Evolutionary conservation across 2,329 filamentous ascomycete genomes (phyloP), one percentile per base, ranked within the genome.

Genomic region (Rutstroemia sp.): DNA sequence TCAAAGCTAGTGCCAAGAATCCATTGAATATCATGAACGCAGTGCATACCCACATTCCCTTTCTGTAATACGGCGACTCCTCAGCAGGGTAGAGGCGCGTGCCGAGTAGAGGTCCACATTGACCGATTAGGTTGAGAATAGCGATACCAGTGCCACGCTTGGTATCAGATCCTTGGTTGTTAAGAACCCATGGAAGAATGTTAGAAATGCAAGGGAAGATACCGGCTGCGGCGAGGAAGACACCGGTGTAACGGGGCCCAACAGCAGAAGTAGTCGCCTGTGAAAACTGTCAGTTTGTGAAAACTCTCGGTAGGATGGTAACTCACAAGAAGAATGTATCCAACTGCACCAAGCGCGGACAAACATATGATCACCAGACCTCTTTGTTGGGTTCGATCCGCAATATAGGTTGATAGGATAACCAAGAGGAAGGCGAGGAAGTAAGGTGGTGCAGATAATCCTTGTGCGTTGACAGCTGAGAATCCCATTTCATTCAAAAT

Each of bases 401-500:
- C 84, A 38, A 88, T 67, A 67, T 76, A 86, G 5, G 83, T 83
- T 1, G 80, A 80, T 9, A 66, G 63, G 58, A 89, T 77, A 46
- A 82, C 86, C 21, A 83, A 70, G 12, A 87, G 63, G 66, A 86
- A 88, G 1, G 84, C 78, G 16, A 87, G 69, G 63, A 89, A 81
- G 68, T 86, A 89, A 0, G 86, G 85, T 1, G 86, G 86, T 0
- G 86, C 85, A 0, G 84, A 85, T 12, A 91, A 76, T 1, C 86
- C 87, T 70, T 91, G 87, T 0, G 87, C 83, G 57, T 83, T 75
- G 58, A 89, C 78, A 14, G 77, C 73, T 0, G 78, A 79, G 70
- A 85, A 89, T 9, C 87, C 86, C 82, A 90, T 87, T 54, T 80
- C 75, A 49, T 76, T 71, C 14, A 87, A 72, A 60, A 87, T 83